Conservation (phyloP, 306 rosid genomes). For the Erythrophleum fordii region DNA sequence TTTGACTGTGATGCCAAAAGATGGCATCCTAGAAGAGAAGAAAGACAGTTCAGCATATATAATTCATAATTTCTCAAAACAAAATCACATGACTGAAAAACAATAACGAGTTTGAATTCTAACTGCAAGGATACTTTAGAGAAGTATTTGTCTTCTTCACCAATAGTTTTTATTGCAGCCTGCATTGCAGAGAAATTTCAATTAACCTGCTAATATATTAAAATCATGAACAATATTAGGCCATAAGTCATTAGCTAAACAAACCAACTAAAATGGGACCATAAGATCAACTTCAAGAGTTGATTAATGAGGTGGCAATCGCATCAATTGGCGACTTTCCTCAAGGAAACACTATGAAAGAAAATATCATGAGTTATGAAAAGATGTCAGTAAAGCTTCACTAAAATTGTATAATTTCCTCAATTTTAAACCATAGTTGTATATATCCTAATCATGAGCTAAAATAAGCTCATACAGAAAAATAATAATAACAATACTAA, state of each 20-base stretch:
- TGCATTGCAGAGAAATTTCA: conserved; percentile 49
- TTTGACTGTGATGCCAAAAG: conserved; percentile 81
- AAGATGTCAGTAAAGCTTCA: conserved; percentile 29
- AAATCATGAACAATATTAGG: conserved; percentile 30
- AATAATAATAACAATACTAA: no score
- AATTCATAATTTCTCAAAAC: conserved; percentile 31
- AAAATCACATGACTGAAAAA: conserved; percentile 33
- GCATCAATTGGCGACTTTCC: conserved; percentile 94
- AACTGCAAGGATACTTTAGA: conserved; percentile 86
- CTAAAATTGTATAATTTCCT: conserved; percentile 26
- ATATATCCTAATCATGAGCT: not conserved
- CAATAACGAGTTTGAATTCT: conserved; percentile 35
- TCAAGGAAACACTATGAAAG: conserved; percentile 85
- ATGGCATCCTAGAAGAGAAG: conserved; percentile 77
- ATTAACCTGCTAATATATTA: conserved; percentile 31
- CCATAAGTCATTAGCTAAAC: conserved; percentile 41
- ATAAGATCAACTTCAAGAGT: conserved; percentile 98
- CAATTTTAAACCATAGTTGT: not conserved
- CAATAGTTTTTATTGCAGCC: conserved; percentile 91
- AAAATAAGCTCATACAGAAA: not conserved
- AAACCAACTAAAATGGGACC: conserved; percentile 96
- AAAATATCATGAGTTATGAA: conserved; percentile 25
- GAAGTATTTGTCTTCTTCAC: conserved; percentile 93
- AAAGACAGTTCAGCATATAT: conserved; percentile 30
- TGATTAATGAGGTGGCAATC: conserved; percentile 94